Evolutionary conservation across 164 flowering plant species (phyloP).

Genomic region (Nelumbo lutea): DNA sequence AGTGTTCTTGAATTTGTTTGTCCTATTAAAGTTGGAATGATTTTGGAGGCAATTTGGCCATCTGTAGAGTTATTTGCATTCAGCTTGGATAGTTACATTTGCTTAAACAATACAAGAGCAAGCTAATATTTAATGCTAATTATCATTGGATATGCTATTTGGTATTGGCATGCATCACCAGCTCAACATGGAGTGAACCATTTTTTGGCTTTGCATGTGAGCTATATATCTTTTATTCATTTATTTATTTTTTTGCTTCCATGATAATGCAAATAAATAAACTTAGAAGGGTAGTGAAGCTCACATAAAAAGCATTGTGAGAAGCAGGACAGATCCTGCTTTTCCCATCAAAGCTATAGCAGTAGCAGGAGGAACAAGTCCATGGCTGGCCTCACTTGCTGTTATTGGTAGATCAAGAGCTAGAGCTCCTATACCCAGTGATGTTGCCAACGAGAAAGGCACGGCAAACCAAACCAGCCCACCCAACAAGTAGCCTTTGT

Average conservation of each 20-base stretch:
- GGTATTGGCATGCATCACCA: no score
- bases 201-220: neutral
- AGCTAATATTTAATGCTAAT: no score
- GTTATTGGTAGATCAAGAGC: conserved; percentile 91
- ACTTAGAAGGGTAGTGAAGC: conserved; percentile 11
- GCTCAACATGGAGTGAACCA: neutral
- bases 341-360: conserved; percentile 96
- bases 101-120: no score
- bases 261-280: neutral
- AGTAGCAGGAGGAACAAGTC: conserved; percentile 93
- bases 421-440: conserved; percentile 74
- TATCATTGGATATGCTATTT: no score
- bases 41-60: no score
- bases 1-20: no score
- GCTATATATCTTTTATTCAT: no score
- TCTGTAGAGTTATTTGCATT: no score
- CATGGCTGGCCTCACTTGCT: conserved; percentile 67
- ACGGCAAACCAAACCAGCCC: conserved; percentile 98
- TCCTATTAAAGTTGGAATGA: no score
- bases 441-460: conserved; percentile 85
- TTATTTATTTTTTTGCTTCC: no score
- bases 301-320: conserved; percentile 95
- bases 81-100: no score
- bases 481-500: conserved; percentile 87
- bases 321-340: conserved; percentile 83